Evolutionary conservation across 495 filamentous ascomycete genomes (phyloP), one percentile per base, ranked within the genome.

Genomic region (Astrothelium subdiscretum): DNA sequence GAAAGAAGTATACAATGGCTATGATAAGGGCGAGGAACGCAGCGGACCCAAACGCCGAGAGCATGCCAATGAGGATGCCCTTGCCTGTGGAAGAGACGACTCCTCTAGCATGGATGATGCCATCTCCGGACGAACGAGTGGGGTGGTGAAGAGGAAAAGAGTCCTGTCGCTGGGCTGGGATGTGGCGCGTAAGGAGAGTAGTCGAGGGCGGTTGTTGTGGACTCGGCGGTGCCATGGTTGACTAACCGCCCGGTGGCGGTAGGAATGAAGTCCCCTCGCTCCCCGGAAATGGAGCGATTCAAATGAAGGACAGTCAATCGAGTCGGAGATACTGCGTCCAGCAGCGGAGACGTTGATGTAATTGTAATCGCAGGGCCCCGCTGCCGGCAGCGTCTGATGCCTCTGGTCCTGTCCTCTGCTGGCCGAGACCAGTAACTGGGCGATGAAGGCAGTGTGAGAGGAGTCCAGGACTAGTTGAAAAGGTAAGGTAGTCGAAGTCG

Each of bases 31-130:
- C 85, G 32, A 95, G 89, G 35, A 97, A 79, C 8, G 85, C 83
- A 11, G 92, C 94, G 42, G 91, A 95, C 32, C 92, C 94, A 75
- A 98, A 95, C 22, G 92, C 94, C n/a, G 95, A 96, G 54, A 97
- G 78, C 68, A 98, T 85, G 63, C 92, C 94, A 71, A 98, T 97
- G 71, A 97, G 78, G 67, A 98, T 87, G 73, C 95, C 94, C 72
- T 89, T 82, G 59, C 84, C 83, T 63, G 82, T 84, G 13, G 83
- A 85, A 42, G 76, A 59, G 29, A 62, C 60, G 4, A 24, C 48
- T 27, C 48, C 20, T 29, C 11, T 5, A 26, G 24, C 22, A 29
- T 54, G 48, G 29, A 54, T 54, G 8, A 54, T 3, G 24, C 48
- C 48, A 54, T 54, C 48, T 54, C 29, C 48, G 8, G 48, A 27